Base-by-base conservation (phyloP, 495 filamentous ascomycete genomes). In the Penicillium cataractarum region DNA sequence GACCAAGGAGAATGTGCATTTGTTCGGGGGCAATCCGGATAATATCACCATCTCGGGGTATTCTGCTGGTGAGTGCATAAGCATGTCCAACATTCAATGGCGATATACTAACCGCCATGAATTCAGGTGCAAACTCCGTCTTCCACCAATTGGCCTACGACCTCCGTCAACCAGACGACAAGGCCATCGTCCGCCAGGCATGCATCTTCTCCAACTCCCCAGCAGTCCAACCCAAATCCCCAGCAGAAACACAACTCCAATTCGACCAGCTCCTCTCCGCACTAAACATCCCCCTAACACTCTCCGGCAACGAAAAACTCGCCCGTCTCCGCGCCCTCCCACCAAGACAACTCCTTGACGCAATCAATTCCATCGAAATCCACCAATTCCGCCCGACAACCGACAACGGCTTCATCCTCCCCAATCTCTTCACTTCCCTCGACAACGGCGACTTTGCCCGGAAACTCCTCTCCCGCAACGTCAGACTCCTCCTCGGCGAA, bases 21-120 rank as follows among this genome's bases (percentile, higher is more conserved):
- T 79, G 0, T 87, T 92, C 67, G 87, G 87, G 0, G 89, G 89
- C 2, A 83, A 91, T 71, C 71, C 80, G 1, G 73, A 80, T 12
- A 83, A 87, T 60, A 82, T 92, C 35, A 90, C 88, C 0, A 71
- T 91, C 37, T 83, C 88, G 68, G 89, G 89, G 8, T 77, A 85
- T 53, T 89, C 86, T 63, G 89, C 89, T 35, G 78, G 77, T 80
- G 69, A 37, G 65, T 42, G 7, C 29, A 52, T 7, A 29, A 2
- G 2, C 10, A 31, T 3, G 19, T 13, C 3, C 13, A 52, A 31
- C 0, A 9, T 7, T 31, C 17, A 3, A 27, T 12, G 0, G 32
- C 35, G 6, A 52, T 31, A 6, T 6, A 39, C 12, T 40, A 21
- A 57, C 3, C 15, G 29, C n/a, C 7, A 27, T 3, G 17, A 19